phyloP scores from a whole-genome alignment of 768 basidiomycete genomes.

The Rhodosporidiobolus sp. region DNA sequence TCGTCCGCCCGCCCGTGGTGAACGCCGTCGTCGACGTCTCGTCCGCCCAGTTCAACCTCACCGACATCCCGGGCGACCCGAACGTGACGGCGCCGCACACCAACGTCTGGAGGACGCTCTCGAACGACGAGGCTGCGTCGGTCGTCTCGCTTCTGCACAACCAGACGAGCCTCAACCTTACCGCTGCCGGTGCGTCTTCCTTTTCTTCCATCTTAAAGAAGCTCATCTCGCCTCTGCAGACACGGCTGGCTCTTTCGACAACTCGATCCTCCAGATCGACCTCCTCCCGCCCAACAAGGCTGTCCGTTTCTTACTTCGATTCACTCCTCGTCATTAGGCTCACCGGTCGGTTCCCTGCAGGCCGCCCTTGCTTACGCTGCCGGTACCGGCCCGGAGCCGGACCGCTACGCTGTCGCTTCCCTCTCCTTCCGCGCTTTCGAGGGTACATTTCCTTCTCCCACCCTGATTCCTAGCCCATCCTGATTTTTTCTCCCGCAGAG shows the following conservation, averaged over 20 bases:
- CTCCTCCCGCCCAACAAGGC: conserved; percentile 39
- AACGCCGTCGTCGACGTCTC: neutral
- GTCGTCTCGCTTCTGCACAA: conserved; percentile 38
- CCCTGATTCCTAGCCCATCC: too few relatives aligned
- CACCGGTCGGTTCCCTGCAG: too few relatives aligned
- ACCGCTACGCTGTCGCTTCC: conserved; percentile 30
- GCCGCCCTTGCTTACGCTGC: conserved; percentile 33
- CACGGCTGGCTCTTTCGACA: conserved; percentile 36
- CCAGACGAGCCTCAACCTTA: conserved; percentile 41
- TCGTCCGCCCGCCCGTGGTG: neutral
- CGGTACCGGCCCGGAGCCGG: conserved; percentile 19
- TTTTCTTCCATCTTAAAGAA: too few relatives aligned
- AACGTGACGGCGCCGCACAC: conserved; percentile 20
- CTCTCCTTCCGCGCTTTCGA: conserved; percentile 27
- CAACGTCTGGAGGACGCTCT: conserved; percentile 35
- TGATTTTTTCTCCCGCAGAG: neutral
- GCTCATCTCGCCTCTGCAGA: too few relatives aligned
- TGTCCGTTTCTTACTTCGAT: too few relatives aligned
- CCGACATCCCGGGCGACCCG: conserved; percentile 1
- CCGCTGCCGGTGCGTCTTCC: too few relatives aligned
- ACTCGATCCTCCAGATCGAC: conserved; percentile 33
- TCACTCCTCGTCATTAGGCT: too few relatives aligned
- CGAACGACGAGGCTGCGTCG: conserved; percentile 29
- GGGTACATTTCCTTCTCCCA: too few relatives aligned
- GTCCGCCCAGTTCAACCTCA: neutral